Conservation (phyloP, 352 stramenopile species). For the Paralagenidium karlingii region DNA sequence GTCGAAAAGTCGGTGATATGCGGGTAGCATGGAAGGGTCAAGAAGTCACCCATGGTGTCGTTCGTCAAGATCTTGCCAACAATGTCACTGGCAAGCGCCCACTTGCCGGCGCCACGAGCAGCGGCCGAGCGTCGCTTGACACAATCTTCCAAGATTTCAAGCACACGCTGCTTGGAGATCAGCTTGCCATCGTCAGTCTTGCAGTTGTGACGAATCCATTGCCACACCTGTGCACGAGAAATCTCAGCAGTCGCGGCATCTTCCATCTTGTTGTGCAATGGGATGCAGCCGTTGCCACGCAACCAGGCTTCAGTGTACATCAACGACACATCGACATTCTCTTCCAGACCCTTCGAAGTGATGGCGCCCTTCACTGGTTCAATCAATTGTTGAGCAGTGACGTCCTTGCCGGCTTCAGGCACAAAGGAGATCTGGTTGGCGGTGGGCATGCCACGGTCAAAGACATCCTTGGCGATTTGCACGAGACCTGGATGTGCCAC, state of each 20-base stretch:
- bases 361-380: conserved; percentile 56
- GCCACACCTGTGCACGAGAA: conserved; percentile 89
- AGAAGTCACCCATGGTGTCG: conserved; percentile 71
- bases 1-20: too few species aligned
- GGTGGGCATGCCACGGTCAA: conserved; percentile 88
- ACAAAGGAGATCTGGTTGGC: conserved; percentile 86
- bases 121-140: conserved; percentile 39
- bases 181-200: conserved; percentile 53
- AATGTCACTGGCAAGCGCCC: conserved; percentile 38
- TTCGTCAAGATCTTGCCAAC: conserved; percentile 58
- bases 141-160: conserved; percentile 47
- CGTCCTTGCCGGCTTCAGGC: conserved; percentile 34
- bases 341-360: conserved; percentile 71
- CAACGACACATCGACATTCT: conserved; percentile 88
- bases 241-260: conserved; percentile 92
- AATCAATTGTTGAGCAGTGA: conserved; percentile 48
- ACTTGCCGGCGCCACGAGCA: conserved; percentile 40
- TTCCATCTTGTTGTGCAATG: conserved; percentile 93
- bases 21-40: conserved; percentile 74
- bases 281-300: conserved; percentile 87
- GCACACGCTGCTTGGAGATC: conserved; percentile 54
- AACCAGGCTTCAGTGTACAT: conserved; percentile 93
- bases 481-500: conserved; percentile 93
- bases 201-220: conserved; percentile 73
- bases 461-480: conserved; percentile 85